Evolutionary conservation across 1,284 basidiomycete species (phyloP), one percentile per base, ranked within the genome.

Genomic region (Ceratobasidium papillatum): DNA sequence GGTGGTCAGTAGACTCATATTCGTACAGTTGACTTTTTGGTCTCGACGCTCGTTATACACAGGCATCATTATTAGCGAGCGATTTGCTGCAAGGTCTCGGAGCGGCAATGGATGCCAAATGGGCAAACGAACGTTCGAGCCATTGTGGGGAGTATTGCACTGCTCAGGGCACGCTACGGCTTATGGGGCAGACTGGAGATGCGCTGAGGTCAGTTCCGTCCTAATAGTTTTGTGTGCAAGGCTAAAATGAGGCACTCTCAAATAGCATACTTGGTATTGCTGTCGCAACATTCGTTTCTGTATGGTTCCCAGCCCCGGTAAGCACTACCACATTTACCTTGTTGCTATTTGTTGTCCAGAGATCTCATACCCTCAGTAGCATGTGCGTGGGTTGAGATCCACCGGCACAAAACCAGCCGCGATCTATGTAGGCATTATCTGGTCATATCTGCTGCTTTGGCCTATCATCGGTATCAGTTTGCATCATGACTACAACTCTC

Each of bases 101-200:
- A 38, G 65, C 41, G 22, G 52, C 38, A 9, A 52, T 68, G 49
- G 65, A 68, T 14, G 49, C 51, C 45, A 43, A 45, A 32, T 68
- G 65, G 65, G 65, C 45, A 8, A 41, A 52, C 38, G 47, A 52
- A 38, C 17, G 65, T 5, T 36, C 51, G 5, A 52, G 51, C 9
- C 52, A 49, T 56, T 68, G 65, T 25, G 65, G 65, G 14, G 22
- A 34, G 22, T 41, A 52, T 25, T 68, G 65, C 19, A 68, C 34
- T 3, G 51, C 45, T 25, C 65, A 68, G 43, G 65, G 65, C 12
- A 51, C 65, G 25, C 22, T 68, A 3, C 49, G 52, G 17, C 36
- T 68, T 1, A 56, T 68, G 17, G 65, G 65, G 34, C 49, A 68
- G 25, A 68, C 65, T 1, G 47, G 49, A 2, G 65, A 54, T 51